Evolutionary conservation across 805 yeast genomes (phyloP), one percentile per base, ranked within the genome.

Genomic region (Nakazawaea wickerhamii): DNA sequence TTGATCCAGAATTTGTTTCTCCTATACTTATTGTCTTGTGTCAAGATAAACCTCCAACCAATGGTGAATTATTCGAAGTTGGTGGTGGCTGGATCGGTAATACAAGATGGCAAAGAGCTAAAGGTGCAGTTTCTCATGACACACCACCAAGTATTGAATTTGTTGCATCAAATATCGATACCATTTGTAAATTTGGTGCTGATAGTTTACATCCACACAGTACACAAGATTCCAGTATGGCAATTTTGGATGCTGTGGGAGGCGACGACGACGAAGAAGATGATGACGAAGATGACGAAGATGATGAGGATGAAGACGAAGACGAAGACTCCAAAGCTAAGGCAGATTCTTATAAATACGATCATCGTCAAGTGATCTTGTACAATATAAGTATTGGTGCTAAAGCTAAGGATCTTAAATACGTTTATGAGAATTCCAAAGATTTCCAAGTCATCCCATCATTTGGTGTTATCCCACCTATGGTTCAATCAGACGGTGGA

Each of bases 21-120:
- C 99, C 99, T 45, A 70, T 90, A 49, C 77, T 88, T 51, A 87
- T 88, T 14, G 71, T 83, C 53, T 73, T 90, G 49, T 73, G 87
- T n/a, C 76, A 89, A 45, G 90, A 85, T 38, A 74, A 75, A 55
- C 74, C 82, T 19, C 81, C 84, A 48, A 76, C 77, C 25, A 77
- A 81, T 36, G 98, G 97, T 44, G 83, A 83, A 61, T 65, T 84
- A 48, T 91, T 81, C 61, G 99, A 91, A 71, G 83, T 81, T 52
- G 99, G 98, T 52, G 96, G 93, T 46, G 98, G 96, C 33, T 91
- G 97, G 96, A 71, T 86, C 53, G 97, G 95, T 55, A 78, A 79
- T 63, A 90, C 96, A 31, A 78, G 97, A 70, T 90, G 93, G 91
- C 95, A 91, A 68, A 79, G 96, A 61, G 82, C 95, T 42, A 79